These are phyloP conservation scores for Ramalina intermedia DNA, from an alignment of 495 filamentous ascomycete genomes.

Conservation along the genomic window DNA sequence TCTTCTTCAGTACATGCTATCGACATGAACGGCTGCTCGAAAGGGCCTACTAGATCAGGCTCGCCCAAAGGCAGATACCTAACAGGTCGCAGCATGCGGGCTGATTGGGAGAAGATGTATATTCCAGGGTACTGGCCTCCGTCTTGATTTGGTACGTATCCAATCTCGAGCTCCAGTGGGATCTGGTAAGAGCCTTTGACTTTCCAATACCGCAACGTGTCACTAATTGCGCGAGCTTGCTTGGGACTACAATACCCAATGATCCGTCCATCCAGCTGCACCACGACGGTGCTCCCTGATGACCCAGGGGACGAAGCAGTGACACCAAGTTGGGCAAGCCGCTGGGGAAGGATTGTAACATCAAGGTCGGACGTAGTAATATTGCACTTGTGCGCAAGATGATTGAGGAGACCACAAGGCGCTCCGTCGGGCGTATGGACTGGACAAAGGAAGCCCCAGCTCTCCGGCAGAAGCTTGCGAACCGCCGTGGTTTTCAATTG, in stretches of 20 bases:
- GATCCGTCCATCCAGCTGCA: slow-evolving; percentile 81
- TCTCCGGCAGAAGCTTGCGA: slow-evolving; percentile 86
- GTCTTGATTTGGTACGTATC: slow-evolving; percentile 70
- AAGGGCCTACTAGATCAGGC: slow-evolving; percentile 76
- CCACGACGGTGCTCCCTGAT: slow-evolving; percentile 62
- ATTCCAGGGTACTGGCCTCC: slow-evolving; percentile 91
- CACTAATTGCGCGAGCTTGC: slow-evolving; percentile 61
- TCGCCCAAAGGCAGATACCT: slow-evolving; percentile 79
- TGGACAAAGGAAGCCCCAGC: slow-evolving; percentile 94
- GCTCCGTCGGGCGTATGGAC: slow-evolving; percentile 95
- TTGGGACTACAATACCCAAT: slow-evolving; percentile 80
- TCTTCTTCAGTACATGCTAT: slow-evolving; percentile 79
- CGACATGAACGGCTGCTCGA: slow-evolving; percentile 97
- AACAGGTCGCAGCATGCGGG: slow-evolving; percentile 81
- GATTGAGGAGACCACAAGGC: slow-evolving; percentile 88
- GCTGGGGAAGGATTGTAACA: slow-evolving; percentile 52
- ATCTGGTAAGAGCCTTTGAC: slow-evolving; percentile 77
- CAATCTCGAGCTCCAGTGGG: slow-evolving; percentile 78
- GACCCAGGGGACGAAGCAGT: slow-evolving; percentile 55
- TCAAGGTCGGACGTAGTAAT: slow-evolving; percentile 61
- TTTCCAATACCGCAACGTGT: slow-evolving; percentile 86
- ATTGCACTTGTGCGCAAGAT: slow-evolving; percentile 90
- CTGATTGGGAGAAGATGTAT: slow-evolving; percentile 75
- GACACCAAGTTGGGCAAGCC: slow-evolving; percentile 67
- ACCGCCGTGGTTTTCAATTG: slow-evolving; percentile 95